Percentiles rank a stretch among this genome's conserved stretches.
Conservation (phyloP, 2,329 filamentous ascomycete genomes). For the Fusarium pseudograminearum region DNA sequence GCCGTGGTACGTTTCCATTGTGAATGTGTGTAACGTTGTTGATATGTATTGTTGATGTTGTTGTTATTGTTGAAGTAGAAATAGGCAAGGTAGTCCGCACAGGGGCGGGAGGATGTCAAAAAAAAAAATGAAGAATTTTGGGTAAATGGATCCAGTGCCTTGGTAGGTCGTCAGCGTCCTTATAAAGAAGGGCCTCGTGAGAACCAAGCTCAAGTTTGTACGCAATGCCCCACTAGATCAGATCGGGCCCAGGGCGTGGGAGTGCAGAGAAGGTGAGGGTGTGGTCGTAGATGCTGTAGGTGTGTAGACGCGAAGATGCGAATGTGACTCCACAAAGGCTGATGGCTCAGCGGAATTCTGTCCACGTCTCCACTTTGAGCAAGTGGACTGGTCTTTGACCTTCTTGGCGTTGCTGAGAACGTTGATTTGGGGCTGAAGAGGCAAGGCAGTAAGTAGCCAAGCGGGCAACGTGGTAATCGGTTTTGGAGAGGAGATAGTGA, state of each 20-base stretch:
- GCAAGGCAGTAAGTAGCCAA: constrained; percentile 16
- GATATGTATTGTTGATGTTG: constrained; percentile 44
- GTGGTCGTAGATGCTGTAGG: neutral
- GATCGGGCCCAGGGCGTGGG: constrained; percentile 42
- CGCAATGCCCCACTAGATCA: constrained; percentile 48
- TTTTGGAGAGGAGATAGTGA: constrained; percentile 24
- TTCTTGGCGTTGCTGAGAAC: constrained; percentile 43
- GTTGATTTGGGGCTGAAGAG: constrained; percentile 29
- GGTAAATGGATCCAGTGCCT: constrained; percentile 31
- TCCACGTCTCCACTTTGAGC: constrained; percentile 42
- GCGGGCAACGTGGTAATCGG: constrained; percentile 27
- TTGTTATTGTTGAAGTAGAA: neutral
- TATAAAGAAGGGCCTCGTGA: constrained; percentile 39
- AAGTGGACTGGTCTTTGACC: constrained; percentile 34
- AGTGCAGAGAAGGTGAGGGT: neutral
- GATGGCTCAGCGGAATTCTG: constrained; percentile 46
- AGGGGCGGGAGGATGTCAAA: constrained; percentile 28
- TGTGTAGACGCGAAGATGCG: constrained; percentile 35
- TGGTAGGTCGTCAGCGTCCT: constrained; percentile 38
- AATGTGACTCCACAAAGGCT: constrained; percentile 46
- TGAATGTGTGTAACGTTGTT: constrained; percentile 57
- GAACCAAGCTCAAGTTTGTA: constrained; percentile 44
- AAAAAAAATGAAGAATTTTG: constrained; percentile 21
- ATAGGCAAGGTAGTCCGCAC: constrained; percentile 31
- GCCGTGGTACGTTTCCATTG: constrained; percentile 97